Percentiles rank a stretch among this genome's conserved stretches.
Evolutionary conservation across 768 basidiomycete species (phyloP).

Genomic region (Trametopsis cervina): DNA sequence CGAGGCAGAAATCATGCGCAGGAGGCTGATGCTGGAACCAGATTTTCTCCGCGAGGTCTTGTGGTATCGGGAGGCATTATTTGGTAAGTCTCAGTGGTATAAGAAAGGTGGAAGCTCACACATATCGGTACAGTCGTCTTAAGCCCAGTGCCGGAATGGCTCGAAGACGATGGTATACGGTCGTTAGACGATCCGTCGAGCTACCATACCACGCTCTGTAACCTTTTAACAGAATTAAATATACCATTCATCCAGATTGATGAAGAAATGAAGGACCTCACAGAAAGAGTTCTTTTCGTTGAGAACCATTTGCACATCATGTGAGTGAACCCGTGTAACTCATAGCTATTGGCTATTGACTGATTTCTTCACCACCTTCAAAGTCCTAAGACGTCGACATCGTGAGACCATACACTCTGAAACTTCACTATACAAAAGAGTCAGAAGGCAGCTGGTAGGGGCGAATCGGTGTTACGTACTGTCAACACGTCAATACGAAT

Average conservation of each 20-base stretch:
- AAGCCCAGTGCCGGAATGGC: slow-evolving; percentile 50
- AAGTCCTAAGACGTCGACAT: no score
- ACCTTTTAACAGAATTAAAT: slow-evolving; percentile 32
- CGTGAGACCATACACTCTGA: no score
- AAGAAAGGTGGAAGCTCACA: neutral
- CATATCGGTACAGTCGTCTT: slow-evolving; percentile 36
- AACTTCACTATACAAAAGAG: no score
- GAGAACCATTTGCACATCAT: slow-evolving; percentile 1
- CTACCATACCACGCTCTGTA: slow-evolving; percentile 24
- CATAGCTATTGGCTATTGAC: no score
- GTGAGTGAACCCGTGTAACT: no score
- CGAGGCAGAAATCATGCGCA: slow-evolving; percentile 29
- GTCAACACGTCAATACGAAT: no score
- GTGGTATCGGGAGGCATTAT: slow-evolving; percentile 37
- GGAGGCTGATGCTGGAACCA: slow-evolving; percentile 29
- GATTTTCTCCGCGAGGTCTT: slow-evolving; percentile 37
- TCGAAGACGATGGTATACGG: slow-evolving; percentile 58
- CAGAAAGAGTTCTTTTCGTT: slow-evolving; percentile 16
- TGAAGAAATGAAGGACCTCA: slow-evolving; percentile 32
- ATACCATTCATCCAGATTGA: slow-evolving; percentile 43
- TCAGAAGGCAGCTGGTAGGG: no score
- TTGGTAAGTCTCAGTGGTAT: slow-evolving; percentile 21
- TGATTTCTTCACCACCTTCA: no score
- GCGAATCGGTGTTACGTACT: no score
- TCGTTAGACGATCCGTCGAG: slow-evolving; percentile 39